Evolutionary conservation across 208 protist genomes (phyloP).

Genomic region (Entamoeba moshkovskii): DNA sequence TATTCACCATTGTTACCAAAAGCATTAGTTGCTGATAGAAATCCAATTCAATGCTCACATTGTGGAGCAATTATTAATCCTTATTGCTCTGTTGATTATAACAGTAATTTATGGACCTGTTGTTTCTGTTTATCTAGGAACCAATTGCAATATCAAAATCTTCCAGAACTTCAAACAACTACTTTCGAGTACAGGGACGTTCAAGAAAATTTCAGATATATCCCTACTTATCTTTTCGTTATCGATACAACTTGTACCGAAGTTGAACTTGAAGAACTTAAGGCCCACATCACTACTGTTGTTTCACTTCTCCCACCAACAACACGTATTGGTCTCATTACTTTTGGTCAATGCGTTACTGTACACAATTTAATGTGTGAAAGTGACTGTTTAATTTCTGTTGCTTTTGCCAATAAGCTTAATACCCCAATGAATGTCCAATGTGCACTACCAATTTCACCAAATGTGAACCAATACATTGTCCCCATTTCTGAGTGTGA

Average conservation of each 20-base stretch:
- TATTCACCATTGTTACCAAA: background rate
- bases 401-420: background rate
- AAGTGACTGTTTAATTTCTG: background rate
- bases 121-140: background rate
- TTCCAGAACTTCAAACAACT: background rate
- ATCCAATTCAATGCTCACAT: background rate
- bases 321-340: conserved; percentile 11
- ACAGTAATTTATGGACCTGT: background rate
- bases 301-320: conserved; percentile 6
- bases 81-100: background rate
- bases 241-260: background rate
- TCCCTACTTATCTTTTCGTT: conserved; percentile 19
- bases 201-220: background rate
- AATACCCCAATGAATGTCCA: background rate
- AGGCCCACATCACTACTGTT: background rate
- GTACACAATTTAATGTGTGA: conserved; percentile 7
- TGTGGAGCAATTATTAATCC: background rate
- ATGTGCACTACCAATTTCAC: background rate
- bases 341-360: background rate
- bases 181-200: background rate
- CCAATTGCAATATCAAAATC: background rate
- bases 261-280: background rate
- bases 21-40: background rate
- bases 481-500: background rate
- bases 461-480: background rate